Evolutionary conservation across 2,329 filamentous ascomycete genomes (phyloP), one percentile per base, ranked within the genome.

Genomic region (Phialocephala sp.): DNA sequence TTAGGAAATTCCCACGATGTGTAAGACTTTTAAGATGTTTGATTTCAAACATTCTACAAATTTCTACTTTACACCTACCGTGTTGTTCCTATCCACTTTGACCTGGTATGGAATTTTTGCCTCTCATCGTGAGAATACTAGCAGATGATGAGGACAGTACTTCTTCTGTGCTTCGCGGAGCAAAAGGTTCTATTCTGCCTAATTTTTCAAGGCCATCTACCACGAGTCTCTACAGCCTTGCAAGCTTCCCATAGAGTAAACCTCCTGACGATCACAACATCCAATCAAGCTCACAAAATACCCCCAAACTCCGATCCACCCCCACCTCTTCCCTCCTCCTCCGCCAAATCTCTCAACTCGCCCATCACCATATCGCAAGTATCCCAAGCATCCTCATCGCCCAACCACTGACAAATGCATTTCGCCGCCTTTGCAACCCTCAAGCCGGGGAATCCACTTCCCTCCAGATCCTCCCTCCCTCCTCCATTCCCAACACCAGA

Each of bases 361-460:
- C 32, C 37, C 24, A 64, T 47, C 36, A 67, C 22, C 8, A 36
- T 61, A 27, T 45, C n/a, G 54, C 66, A 69, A 18, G 58, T 41
- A 37, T 59, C 36, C 59, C 45, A 64, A 54, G 69, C 69, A 8
- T 57, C 37, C 8, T 45, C 35, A 57, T 70, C 60, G 8, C 60
- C 60, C 20, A 71, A 20, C 68, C 67, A 70, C 24, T 43, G 43
- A 63, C 69, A 72, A 22, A 72, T 22, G 2, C 47, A 47, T 32
- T 58, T 65, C 24, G 66, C 68, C 6, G 68, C 68, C 18, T 57
- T 50, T 6, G 55, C 68, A 59, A 67, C 62, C 32, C 27, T 61
- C 18, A 59, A 27, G 4, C 52, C 35, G 5, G 27, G 45, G 52
- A 52, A 59, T 18, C 37, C 37, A 32, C 3, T 32, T 27, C 22